These are phyloP conservation scores for Tetrapisispora iriomotensis DNA, from an alignment of 805 yeast genomes.

Conservation along the genomic window DNA sequence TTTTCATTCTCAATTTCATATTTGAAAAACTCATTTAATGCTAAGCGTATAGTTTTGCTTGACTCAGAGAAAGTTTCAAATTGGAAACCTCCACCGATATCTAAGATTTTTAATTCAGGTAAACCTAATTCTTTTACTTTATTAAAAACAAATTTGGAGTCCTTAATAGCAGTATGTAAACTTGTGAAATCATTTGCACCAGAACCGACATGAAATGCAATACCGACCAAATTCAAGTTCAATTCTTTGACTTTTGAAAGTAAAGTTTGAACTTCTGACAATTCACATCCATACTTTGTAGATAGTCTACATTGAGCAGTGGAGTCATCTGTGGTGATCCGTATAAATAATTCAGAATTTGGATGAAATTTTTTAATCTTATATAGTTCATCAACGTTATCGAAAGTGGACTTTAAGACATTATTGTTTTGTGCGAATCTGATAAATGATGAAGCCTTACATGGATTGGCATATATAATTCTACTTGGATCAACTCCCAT, in stretches of 20 bases:
- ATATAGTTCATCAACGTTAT: slow-evolving; percentile 73
- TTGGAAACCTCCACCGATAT: slow-evolving; percentile 91
- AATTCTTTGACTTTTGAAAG: slow-evolving; percentile 53
- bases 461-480: slow-evolving; percentile 88
- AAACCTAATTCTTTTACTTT: slow-evolving; percentile 33
- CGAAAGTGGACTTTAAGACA: slow-evolving; percentile 76
- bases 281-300: slow-evolving; percentile 79
- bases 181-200: slow-evolving; percentile 72
- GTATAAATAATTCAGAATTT: slow-evolving; percentile 55
- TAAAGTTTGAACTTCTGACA: slow-evolving; percentile 43
- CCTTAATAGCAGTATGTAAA: slow-evolving; percentile 59
- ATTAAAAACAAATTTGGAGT: slow-evolving; percentile 61
- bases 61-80: slow-evolving; percentile 50
- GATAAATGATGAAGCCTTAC: slow-evolving; percentile 77
- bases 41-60: slow-evolving; percentile 44
- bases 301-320: slow-evolving; percentile 78
- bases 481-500: slow-evolving; percentile 55
- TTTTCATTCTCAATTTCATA: slow-evolving; percentile 8
- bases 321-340: slow-evolving; percentile 85
- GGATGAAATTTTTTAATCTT: slow-evolving; percentile 66
- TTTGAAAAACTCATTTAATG: slow-evolving; percentile 56
- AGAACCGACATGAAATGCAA: slow-evolving; percentile 93
- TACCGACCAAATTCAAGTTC: slow-evolving; percentile 63
- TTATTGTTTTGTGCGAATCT: slow-evolving; percentile 51
- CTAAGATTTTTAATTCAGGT: slow-evolving; percentile 45